These are phyloP conservation scores for Penicillium manginii DNA, from an alignment of 495 filamentous ascomycete species.

Conservation along the genomic window DNA sequence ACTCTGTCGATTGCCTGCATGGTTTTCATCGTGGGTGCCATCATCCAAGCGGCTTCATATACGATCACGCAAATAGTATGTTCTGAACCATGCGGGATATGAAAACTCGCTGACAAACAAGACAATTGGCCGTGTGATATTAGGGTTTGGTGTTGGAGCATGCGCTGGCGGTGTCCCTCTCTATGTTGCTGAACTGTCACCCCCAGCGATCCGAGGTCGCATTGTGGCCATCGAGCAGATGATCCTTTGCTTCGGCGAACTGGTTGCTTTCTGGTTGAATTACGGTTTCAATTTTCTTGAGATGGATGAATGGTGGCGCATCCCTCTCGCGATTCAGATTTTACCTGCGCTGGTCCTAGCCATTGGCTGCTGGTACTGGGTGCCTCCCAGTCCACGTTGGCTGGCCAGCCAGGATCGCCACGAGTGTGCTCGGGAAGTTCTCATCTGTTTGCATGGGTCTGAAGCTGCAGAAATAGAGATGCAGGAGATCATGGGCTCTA, in stretches of 20 bases:
- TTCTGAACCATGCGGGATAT: neutral
- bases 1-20: conserved; percentile 66
- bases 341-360: conserved; percentile 61
- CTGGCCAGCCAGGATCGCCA: conserved; percentile 69
- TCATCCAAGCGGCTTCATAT: conserved; percentile 64
- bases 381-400: conserved; percentile 81
- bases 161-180: conserved; percentile 70
- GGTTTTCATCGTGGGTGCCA: conserved; percentile 73
- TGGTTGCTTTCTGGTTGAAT: conserved; percentile 81
- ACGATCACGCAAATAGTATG: conserved; percentile 58
- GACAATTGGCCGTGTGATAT: conserved; percentile 52
- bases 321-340: conserved; percentile 65
- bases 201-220: conserved; percentile 62
- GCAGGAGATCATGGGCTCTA: conserved; percentile 78
- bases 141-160: conserved; percentile 71
- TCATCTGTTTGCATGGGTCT: conserved; percentile 63
- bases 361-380: conserved; percentile 65
- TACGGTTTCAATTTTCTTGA: conserved; percentile 51
- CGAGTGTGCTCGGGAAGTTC: conserved; percentile 64
- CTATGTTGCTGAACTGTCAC: conserved; percentile 63
- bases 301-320: conserved; percentile 66
- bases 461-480: conserved; percentile 66
- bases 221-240: conserved; percentile 77
- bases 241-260: conserved; percentile 71
- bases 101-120: conserved; percentile 1